Evolutionary conservation across 2,329 filamentous ascomycete species (phyloP), one percentile per base, ranked within the genome.

Genomic region (Diaporthe citri): DNA sequence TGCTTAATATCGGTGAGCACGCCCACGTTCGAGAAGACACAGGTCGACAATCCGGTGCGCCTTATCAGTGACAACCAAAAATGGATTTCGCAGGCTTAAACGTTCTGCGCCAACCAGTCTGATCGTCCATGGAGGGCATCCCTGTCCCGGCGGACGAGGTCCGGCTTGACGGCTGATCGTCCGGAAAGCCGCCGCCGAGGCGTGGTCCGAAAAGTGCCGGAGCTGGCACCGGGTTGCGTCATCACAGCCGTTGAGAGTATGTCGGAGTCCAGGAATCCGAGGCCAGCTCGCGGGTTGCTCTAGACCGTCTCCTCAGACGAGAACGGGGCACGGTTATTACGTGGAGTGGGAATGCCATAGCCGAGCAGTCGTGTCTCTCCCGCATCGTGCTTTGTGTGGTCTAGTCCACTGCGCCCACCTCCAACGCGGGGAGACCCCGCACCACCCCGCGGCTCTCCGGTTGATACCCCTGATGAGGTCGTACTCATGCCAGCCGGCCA

Each of bases 361-460:
- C 60, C 41, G 41, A 48, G 62, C 20, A 36, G 31, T 36, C 4
- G 31, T 67, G 46, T 67, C 46, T 66, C 43, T 51, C 28, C 20
- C 20, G 8, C 22, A 25, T 60, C 56, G 56, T 41, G 57, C 57
- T 43, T 4, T 34, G 52, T 20, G n/a, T 9, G n/a, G 41, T n/a
- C 20, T 22, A 64, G 39, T 43, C 39, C 36, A 39, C 62, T 39
- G 31, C 64, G 41, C 12, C 64, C 64, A 69, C 48, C 10, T 36
- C 22, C 8, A 55, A 55, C 64, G 64, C 48, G 48, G 64, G 64
- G 64, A 55, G 64, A 69, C 64, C 64, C 64, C 64, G 64, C 64
- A 69, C 20, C 55, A 34, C 64, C 64, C 64, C 64, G 48, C 62
- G 41, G 62, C n/a, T 34, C 20, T 34, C 43, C 34, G n/a, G 34